Evolutionary conservation across 306 rosid species (phyloP), one percentile per base, ranked within the genome.

Genomic region (Corylus heterophylla): DNA sequence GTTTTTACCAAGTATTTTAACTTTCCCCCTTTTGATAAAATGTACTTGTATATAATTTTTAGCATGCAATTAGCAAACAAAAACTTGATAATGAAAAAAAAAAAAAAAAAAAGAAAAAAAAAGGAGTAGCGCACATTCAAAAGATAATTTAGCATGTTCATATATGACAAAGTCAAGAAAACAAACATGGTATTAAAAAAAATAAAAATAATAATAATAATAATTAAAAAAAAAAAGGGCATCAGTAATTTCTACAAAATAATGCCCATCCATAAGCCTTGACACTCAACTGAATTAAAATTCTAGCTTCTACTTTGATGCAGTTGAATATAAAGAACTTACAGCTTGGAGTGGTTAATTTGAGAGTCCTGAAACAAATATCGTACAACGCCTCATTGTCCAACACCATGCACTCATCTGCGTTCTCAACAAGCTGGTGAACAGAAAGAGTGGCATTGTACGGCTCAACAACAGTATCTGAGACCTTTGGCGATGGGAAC

Each of bases 311-410:
- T 67, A 67, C 71, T 8, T 5, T 67, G 50, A 18, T 39, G 50
- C 50, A 39, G 71, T 39, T 5, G 50, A 67, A 16, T 11, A 18
- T 37, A 67, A 67, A 17, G 11, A 17, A 67, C 72, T 67, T 67
- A 67, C 72, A 42, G 72, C 72, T 67, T 67, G 72, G 72, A 20
- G 72, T 67, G 48, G 72, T 67, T 67, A 67, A 10, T 22, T 67
- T 67, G 27, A 67, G 72, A 67, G 72, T 67, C 72, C 72, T 67
- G 72, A 67, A 67, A 67, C 72, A 67, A 67, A 67, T 67, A 42
- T 67, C 72, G 48, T 67, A 67, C 50, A 67, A 67, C 27, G 72
- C 72, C 72, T 67, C 72, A n/a, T 67, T 67, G 48, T 67, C 72
- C 51, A 67, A 67, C 51, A 67, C 72, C 72, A 67, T 67, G 72